Evolutionary conservation across 352 stramenopile genomes (phyloP).

Genomic region (Phytopythium vexans): DNA sequence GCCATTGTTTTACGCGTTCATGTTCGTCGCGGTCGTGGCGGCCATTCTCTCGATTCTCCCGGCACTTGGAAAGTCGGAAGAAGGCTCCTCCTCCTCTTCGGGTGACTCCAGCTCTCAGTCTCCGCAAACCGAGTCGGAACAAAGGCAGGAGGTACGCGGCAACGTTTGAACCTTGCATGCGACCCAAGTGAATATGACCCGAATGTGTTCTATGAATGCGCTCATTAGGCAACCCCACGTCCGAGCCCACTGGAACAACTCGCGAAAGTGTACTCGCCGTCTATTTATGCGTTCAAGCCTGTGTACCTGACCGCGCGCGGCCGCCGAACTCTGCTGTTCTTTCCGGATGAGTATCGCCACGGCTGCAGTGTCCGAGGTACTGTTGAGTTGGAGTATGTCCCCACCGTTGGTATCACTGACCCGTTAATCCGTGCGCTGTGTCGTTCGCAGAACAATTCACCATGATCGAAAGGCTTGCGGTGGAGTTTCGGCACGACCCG

Average conservation of each 20-base stretch:
- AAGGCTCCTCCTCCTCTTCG: neutral
- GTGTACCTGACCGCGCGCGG: conserved; percentile 63
- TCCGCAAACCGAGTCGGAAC: no score
- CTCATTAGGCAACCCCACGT: conserved; percentile 10
- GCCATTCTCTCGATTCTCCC: conserved; percentile 47
- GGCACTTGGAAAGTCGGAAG: conserved; percentile 14
- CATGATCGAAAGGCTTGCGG: conserved; percentile 57
- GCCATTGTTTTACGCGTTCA: conserved; percentile 48
- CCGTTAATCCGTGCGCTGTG: neutral
- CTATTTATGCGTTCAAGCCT: conserved; percentile 59
- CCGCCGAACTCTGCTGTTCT: conserved; percentile 58
- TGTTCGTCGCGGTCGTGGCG: conserved; percentile 35
- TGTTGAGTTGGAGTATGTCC: neutral
- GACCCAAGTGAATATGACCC: neutral
- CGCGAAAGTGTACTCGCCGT: conserved; percentile 69
- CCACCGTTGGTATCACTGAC: neutral
- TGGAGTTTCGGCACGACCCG: conserved; percentile 67
- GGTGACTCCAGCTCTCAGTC: no score
- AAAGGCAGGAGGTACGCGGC: no score
- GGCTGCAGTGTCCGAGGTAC: conserved; percentile 55
- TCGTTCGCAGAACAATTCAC: conserved; percentile 59
- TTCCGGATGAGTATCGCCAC: conserved; percentile 41
- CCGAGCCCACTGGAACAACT: conserved; percentile 44
- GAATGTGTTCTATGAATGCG: neutral
- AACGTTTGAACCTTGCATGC: neutral